phyloP scores from a whole-genome alignment of 2,329 filamentous ascomycete genomes.

The Fusarium abutilonis region DNA sequence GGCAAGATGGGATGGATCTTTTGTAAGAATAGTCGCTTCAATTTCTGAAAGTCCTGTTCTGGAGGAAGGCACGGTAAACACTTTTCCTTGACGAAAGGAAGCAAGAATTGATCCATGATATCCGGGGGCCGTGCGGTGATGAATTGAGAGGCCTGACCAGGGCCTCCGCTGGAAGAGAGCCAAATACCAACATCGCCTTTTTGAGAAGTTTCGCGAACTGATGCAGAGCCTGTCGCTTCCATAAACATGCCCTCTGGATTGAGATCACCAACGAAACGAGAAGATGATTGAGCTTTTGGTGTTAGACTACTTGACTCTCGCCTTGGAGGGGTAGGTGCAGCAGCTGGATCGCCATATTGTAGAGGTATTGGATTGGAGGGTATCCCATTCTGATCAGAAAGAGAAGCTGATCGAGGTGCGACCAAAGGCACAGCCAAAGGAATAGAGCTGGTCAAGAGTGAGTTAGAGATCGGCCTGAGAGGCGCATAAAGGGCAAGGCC shows the following conservation, averaged over 20 bases:
- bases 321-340: conserved; percentile 3
- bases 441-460: conserved; percentile 18
- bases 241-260: conserved; percentile 70
- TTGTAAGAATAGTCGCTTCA: conserved; percentile 60
- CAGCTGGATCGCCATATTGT: conserved; percentile 25
- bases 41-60: conserved; percentile 55
- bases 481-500: not conserved
- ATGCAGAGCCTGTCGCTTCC: conserved; percentile 58
- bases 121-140: conserved; percentile 52
- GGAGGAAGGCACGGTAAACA: conserved; percentile 61
- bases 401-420: conserved; percentile 11
- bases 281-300: conserved; percentile 45
- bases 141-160: conserved; percentile 50
- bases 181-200: conserved; percentile 67
- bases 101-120: conserved; percentile 54
- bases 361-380: conserved; percentile 10
- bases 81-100: conserved; percentile 57
- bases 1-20: conserved; percentile 66
- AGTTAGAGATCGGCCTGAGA: conserved; percentile 1
- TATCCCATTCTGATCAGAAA: conserved; percentile 19
- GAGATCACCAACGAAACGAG: conserved; percentile 66
- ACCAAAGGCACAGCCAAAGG: conserved; percentile 7
- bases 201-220: conserved; percentile 52
- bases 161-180: conserved; percentile 52
- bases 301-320: conserved; percentile 35